These are phyloP conservation scores for Microglena sp. DNA, from an alignment of 139 green algal species.

Conservation along the genomic window DNA sequence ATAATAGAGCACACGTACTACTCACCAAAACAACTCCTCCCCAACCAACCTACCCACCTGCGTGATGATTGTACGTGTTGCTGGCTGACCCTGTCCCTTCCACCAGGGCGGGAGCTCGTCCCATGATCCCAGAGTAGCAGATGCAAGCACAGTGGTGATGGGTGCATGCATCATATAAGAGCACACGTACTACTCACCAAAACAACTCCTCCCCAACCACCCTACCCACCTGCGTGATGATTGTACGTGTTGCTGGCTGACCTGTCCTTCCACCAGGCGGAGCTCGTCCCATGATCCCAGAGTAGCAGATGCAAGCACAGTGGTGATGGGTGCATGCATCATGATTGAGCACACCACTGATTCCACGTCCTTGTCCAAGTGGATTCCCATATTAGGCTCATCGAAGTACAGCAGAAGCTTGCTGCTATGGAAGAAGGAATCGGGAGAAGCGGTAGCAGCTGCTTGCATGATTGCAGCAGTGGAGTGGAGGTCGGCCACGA, in stretches of 20 bases:
- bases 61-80: too few relatives aligned
- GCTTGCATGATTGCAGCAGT: conserved; percentile 13
- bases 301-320: conserved; percentile 40
- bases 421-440: conserved; percentile 15
- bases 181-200: too few relatives aligned
- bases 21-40: too few relatives aligned
- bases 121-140: too few relatives aligned
- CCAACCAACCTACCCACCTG: too few relatives aligned
- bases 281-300: conserved; percentile 31
- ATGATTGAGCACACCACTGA: conserved; percentile 17
- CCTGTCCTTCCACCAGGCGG: conserved; percentile 30
- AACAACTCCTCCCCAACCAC: too few relatives aligned
- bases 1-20: too few relatives aligned
- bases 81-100: too few relatives aligned
- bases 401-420: conserved; percentile 34
- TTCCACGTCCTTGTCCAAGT: conserved; percentile 19
- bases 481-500: conserved; percentile 24
- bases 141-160: too few relatives aligned
- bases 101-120: too few relatives aligned
- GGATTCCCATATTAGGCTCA: conserved; percentile 48
- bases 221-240: conserved; percentile 22
- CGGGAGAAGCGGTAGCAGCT: neutral
- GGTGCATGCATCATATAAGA: too few relatives aligned
- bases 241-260: conserved; percentile 5
- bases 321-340: conserved; percentile 23